Percentiles rank a stretch among this genome's conserved stretches.
Evolutionary conservation across 2,329 filamentous ascomycete genomes (phyloP).

Genomic region (Beauveria sp.): DNA sequence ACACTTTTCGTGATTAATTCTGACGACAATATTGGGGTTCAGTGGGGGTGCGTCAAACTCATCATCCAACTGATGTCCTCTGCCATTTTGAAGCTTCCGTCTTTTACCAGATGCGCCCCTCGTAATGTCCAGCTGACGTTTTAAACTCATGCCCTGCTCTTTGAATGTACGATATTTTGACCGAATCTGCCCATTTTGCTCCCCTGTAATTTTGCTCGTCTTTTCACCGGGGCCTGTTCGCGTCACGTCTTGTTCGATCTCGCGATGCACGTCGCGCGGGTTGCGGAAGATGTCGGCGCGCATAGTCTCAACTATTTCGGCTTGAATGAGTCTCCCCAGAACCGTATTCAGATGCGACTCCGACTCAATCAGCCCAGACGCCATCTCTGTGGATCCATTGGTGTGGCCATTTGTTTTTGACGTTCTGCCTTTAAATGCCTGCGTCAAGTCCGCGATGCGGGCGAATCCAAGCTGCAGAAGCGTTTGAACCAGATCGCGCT

Average conservation of each 20-base stretch:
- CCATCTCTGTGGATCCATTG: slow-evolving; percentile 26
- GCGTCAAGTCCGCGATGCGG: slow-evolving; percentile 60
- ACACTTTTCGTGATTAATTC: slow-evolving; percentile 80
- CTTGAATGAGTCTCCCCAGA: slow-evolving; percentile 49
- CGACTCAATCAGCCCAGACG: slow-evolving; percentile 33
- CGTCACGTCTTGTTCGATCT: slow-evolving; percentile 57
- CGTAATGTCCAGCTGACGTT: slow-evolving; percentile 41
- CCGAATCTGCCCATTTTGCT: slow-evolving; percentile 50
- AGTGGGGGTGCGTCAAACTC: slow-evolving; percentile 37
- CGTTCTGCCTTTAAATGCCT: slow-evolving; percentile 45
- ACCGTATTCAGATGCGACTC: slow-evolving; percentile 42
- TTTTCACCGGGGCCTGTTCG: slow-evolving; percentile 37
- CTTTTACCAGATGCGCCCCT: slow-evolving; percentile 39
- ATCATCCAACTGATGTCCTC: slow-evolving; percentile 27
- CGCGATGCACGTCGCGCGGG: slow-evolving; percentile 50
- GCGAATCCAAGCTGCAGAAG: slow-evolving; percentile 73
- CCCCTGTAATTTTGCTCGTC: slow-evolving; percentile 54
- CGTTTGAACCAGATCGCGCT: slow-evolving; percentile 66
- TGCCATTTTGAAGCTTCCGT: slow-evolving; percentile 46
- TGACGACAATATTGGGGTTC: slow-evolving; percentile 61
- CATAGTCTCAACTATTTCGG: slow-evolving; percentile 62
- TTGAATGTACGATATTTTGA: slow-evolving; percentile 46
- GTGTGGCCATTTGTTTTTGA: slow-evolving; percentile 27
- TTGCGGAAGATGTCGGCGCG: slow-evolving; percentile 49
- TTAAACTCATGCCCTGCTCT: slow-evolving; percentile 43